Evolutionary conservation across 345 rosid species (phyloP), one percentile per base, ranked within the genome.

Genomic region (Rhizophora apiculata): DNA sequence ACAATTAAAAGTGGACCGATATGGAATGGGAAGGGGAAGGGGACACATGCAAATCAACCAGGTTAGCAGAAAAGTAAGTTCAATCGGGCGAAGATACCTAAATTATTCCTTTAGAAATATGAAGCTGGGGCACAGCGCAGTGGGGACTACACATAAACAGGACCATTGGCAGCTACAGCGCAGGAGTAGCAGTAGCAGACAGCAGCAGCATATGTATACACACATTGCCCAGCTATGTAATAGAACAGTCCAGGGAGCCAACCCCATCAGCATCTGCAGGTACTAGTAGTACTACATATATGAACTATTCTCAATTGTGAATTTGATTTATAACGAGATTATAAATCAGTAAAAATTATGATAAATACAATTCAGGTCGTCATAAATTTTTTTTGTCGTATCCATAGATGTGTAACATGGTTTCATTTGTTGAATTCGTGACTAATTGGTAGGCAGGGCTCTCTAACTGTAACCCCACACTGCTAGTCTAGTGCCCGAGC

Each of bases 11-110:
- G 58, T 64, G 89, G 89, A 73, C 74, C 84, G 68, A 55, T 32
- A 64, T 81, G 88, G 65, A 73, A 68, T 74, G 80, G 55, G 51
- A 73, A 68, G 76, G 80, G 55, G 51, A 71, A 67, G 55, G 69
- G 86, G 82, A 81, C 76, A 76, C 83, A 82, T 48, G 70, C 58
- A 69, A 65, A 77, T 69, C 66, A 79, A 78, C 57, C 82, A 74
- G 72, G 78, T 9, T 72, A 68, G 81, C 78, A 39, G 65, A 61
- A 74, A 78, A 56, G 63, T 58, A 63, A 55, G 59, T 78, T 71
- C 37, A 60, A 71, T 27, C 30, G 57, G 67, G 81, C 71, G 52
- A 73, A 59, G 70, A 63, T 61, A 68, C 80, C 80, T 71, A 75
- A 26, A 80, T 75, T 67, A 80, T 75, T 80, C 76, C 80, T 55